Evolutionary conservation across 108 stramenopile genomes (phyloP), one percentile per base, ranked within the genome.

Genomic region (Craspedostauros australis): DNA sequence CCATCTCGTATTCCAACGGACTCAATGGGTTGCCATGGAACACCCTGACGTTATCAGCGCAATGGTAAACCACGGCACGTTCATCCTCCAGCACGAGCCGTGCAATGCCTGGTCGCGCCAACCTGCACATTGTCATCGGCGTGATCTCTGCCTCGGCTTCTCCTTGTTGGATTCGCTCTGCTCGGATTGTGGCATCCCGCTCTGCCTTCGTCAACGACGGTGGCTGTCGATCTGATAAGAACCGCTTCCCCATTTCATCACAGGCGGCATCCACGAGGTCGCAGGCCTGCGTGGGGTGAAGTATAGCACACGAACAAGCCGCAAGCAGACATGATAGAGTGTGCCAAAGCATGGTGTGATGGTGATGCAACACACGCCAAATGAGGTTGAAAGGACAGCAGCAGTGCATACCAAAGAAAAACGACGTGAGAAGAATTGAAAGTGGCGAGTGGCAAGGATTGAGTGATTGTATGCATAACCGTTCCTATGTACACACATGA

Each of bases 1-100:
- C 98, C 31, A 95, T 72, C 59, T 97, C 97, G 52, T 97, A 98
- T 65, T 98, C 97, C 75, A 99, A 56, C 14, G 95, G 93, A 57
- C 84, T 82, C 48, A 95, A 54, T 19, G 95, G 82, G 33, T 73
- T 84, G 15, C 80, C 94, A 23, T 87, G 92, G 61, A 84, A 93
- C 20, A 75, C 86, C 12, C 93, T 44, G 4, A 93, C 75, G 62
- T 99, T 99, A 46, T 94, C 94, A 24, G 66, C 73, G 60, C 94
- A 95, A 54, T 99, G 98, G 69, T 98, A 98, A 21, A 99, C 37
- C 4, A 98, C 91, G 4, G 91, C 94, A 57, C 83, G 86, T 9
- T 77, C 93, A 12, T 93, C 96, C 56, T 97, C 97, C 2, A 98
- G 54, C 21, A 89, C 74, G 4, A 97, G 68, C 0, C 94, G 70